Evolutionary conservation across 2,329 filamentous ascomycete species (phyloP).

Genomic region (Paracamarosporium sp.): DNA sequence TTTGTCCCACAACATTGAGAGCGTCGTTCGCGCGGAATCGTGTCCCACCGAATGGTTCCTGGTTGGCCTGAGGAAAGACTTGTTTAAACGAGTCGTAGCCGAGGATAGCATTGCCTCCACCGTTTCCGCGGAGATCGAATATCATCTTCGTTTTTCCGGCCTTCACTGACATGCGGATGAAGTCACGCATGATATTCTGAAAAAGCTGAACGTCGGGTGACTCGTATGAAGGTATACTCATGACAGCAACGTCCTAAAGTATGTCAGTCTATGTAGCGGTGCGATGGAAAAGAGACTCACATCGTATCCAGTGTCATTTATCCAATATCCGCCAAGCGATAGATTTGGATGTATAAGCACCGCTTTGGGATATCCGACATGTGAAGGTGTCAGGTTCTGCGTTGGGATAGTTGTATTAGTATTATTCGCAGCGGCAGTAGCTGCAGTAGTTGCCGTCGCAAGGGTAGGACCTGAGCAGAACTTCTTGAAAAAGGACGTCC

Average conservation of each 20-base stretch:
- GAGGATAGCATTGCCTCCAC: constrained; percentile 58
- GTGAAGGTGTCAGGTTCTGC: constrained; percentile 29
- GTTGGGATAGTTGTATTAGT: constrained; percentile 21
- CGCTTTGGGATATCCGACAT: constrained; percentile 48
- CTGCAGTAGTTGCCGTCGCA: constrained; percentile 5
- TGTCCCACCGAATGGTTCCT: constrained; percentile 53
- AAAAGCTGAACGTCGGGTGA: constrained; percentile 42
- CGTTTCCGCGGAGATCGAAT: constrained; percentile 68
- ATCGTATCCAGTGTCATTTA: constrained; percentile 46
- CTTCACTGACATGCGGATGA: constrained; percentile 55
- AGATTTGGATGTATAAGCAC: constrained; percentile 42
- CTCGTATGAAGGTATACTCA: constrained; percentile 53
- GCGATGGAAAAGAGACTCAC: constrained; percentile 28
- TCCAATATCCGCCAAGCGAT: constrained; percentile 55
- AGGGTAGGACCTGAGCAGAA: constrained; percentile 43
- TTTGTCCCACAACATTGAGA: constrained; percentile 42
- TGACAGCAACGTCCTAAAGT: constrained; percentile 53
- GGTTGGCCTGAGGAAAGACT: constrained; percentile 56
- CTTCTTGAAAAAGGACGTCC: constrained; percentile 48
- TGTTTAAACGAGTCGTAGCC: constrained; percentile 59
- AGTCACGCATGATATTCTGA: constrained; percentile 48
- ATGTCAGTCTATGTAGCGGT: constrained; percentile 41
- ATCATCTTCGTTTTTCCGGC: constrained; percentile 66
- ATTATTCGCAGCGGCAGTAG: constrained; percentile 16
- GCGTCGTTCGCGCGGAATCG: constrained; percentile 56